Evolutionary conservation across 208 protist genomes (phyloP).

Genomic region (Acanthamoeba divionensis): DNA sequence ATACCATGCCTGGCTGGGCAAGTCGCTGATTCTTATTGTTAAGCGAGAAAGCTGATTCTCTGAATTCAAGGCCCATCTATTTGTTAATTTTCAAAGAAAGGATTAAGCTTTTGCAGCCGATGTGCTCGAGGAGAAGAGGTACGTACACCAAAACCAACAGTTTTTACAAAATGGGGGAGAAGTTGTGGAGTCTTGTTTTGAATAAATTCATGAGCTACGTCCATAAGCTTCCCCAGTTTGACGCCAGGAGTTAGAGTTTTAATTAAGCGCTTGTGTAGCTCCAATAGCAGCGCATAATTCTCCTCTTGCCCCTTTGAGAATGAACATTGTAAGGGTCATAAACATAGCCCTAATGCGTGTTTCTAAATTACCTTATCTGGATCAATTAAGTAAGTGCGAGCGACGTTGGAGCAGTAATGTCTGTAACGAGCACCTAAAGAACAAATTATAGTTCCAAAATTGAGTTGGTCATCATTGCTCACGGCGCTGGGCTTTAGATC

Average conservation of each 20-base stretch:
- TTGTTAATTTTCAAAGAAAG: slow-evolving; percentile 27
- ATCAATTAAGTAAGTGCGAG: slow-evolving; percentile 80
- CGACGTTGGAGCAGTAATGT: slow-evolving; percentile 79
- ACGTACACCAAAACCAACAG: slow-evolving; percentile 62
- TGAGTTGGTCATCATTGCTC: slow-evolving; percentile 64
- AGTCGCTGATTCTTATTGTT: slow-evolving; percentile 63
- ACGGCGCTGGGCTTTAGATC: slow-evolving; percentile 64
- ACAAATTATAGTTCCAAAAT: slow-evolving; percentile 73
- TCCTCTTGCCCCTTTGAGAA: slow-evolving; percentile 50
- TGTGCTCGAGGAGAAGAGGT: neutral
- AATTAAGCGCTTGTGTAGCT: slow-evolving; percentile 56
- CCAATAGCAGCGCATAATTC: slow-evolving; percentile 65
- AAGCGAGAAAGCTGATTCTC: slow-evolving; percentile 63
- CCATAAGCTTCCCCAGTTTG: slow-evolving; percentile 38
- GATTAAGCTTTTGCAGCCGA: neutral
- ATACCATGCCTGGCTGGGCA: slow-evolving; percentile 60
- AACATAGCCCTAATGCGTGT: neutral
- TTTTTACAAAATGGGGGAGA: slow-evolving; percentile 55
- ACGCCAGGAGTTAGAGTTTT: slow-evolving; percentile 53
- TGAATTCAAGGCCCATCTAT: slow-evolving; percentile 78
- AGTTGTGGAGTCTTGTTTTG: slow-evolving; percentile 56
- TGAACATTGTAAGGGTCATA: neutral
- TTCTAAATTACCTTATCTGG: slow-evolving; percentile 51
- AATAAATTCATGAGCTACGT: slow-evolving; percentile 50
- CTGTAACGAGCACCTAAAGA: slow-evolving; percentile 76